Base-by-base conservation (phyloP, 371 early-diverging fungal species). In the Mucor saturninus region DNA sequence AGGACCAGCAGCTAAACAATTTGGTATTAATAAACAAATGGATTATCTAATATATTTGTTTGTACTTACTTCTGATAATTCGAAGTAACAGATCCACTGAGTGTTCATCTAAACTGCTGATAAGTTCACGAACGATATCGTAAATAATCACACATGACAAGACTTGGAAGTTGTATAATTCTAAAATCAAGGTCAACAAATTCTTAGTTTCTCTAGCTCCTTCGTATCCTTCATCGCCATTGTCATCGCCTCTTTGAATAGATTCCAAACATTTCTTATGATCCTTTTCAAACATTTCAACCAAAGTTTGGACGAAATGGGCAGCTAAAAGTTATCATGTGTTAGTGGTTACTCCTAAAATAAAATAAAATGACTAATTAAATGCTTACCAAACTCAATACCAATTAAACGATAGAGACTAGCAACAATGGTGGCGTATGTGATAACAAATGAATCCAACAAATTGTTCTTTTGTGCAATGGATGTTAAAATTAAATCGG, bases 101-200 rank as follows among this genome's bases (percentile, higher is more conserved):
- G 32, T 90, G 69, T 73, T 95, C 96, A 37, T 86, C 84, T 46
- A 94, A 70, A 11, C 89, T 73, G 13, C 63, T 62, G 62, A 92
- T 87, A 57, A 92, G 80, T 72, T 86, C 58, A 14, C 89, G 85
- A 46, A 96, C 84, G 26, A 98, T 61, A 66, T 96, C 96, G 72
- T 95, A 96, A 3, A 98, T 75, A 28, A 96, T 86, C 10, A 91
- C 83, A 68, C 91, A 89, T 13, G 95, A 85, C 37, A 98, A 69
- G 15, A 93, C 92, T 61, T 91, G 86, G 71, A 97, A 95, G 73
- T 95, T 93, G 83, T 98, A 98, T 50, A 96, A 73, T 64, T 91
- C 93, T 4, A 94, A 83, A 31, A 93, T 77, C 48, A 97, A 79
- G 7, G 91, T 91, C 43, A 92, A 79, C 62, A 96, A 67, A 67